Evolutionary conservation across 192 early-diverging fungal species (phyloP), one percentile per base, ranked within the genome.

Genomic region (Helicostylum pulchrum): DNA sequence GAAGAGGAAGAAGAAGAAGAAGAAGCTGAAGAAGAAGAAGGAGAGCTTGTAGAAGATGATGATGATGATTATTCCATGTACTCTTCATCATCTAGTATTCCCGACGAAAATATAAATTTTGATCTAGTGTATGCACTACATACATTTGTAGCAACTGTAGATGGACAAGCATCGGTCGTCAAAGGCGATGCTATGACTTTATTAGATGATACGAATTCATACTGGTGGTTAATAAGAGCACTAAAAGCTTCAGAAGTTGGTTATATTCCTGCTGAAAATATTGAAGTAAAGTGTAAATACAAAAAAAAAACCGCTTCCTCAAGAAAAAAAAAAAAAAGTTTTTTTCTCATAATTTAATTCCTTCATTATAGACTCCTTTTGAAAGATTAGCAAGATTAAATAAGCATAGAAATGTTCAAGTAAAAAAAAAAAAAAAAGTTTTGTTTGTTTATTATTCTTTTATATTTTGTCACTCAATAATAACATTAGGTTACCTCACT

Each of bases 211-310:
- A 75, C 83, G 20, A 91, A 93, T 69, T 83, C 81, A 10, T 93
- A 93, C 71, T 93, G 91, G 91, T 85, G 85, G 83, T 34, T 85
- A 4, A 79, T 86, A 19, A 85, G 76, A 73, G 85, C 70, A 59
- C 78, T 80, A 56, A 90, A 81, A 71, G 87, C 70, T 20, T 71
- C 67, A 8, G 75, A 85, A 74, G 85, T 93, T 66, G 91, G 91
- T 12, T 93, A 93, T 72, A 90, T 93, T 45, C 91, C 91, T 19
- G 91, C 91, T 2, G 91, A 93, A 68, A 92, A 93, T 66, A 85
- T 93, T 50, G 91, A 93, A 72, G 85, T 88, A 76, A 30, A 19
- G 5, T n/a, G 61, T 42, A 42, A 34, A 15, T 20, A 42, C 17
- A 45, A n/a, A 44, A 12, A 19, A 47, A 43, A n/a, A n/a, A n/a